Conservation (phyloP, 2,329 filamentous ascomycete genomes). For the Colletotrichum filicis region DNA sequence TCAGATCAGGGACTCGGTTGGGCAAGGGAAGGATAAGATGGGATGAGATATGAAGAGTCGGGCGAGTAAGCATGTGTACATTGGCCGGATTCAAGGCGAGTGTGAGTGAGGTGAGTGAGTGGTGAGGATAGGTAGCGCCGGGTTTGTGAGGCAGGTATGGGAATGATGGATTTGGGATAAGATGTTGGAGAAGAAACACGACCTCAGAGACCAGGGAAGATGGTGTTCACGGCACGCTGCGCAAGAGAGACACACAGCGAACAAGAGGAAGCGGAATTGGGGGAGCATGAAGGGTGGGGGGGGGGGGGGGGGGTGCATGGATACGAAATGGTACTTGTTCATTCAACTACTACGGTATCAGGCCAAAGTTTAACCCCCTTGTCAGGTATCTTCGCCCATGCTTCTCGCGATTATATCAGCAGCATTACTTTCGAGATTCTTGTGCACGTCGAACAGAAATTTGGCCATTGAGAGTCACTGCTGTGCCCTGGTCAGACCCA, state of each 20-base stretch:
- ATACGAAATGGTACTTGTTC: not conserved
- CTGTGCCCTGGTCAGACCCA: too few relatives aligned
- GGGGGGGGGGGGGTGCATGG: not conserved
- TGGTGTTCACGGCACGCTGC: not conserved
- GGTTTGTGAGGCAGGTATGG: constrained; percentile 12
- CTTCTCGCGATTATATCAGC: too few relatives aligned
- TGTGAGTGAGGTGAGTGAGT: not conserved
- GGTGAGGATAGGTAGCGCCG: not conserved
- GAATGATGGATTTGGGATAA: constrained; percentile 10
- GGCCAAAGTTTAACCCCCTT: too few relatives aligned
- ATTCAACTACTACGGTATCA: too few relatives aligned
- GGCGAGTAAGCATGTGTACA: not conserved
- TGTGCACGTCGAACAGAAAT: too few relatives aligned
- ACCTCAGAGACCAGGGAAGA: not conserved
- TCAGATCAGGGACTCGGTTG: constrained; percentile 4
- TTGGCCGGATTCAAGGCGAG: not conserved
- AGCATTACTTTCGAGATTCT: too few relatives aligned
- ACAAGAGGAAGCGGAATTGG: not conserved
- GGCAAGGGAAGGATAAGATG: not conserved
- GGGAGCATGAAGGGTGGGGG: not conserved
- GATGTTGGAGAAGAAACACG: not conserved
- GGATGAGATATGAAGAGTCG: not conserved
- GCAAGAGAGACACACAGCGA: too few relatives aligned
- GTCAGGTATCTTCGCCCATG: too few relatives aligned
- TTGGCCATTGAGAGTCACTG: too few relatives aligned